Conservation (phyloP, 495 filamentous ascomycete genomes). For the Aspergillus egyptiacus region DNA sequence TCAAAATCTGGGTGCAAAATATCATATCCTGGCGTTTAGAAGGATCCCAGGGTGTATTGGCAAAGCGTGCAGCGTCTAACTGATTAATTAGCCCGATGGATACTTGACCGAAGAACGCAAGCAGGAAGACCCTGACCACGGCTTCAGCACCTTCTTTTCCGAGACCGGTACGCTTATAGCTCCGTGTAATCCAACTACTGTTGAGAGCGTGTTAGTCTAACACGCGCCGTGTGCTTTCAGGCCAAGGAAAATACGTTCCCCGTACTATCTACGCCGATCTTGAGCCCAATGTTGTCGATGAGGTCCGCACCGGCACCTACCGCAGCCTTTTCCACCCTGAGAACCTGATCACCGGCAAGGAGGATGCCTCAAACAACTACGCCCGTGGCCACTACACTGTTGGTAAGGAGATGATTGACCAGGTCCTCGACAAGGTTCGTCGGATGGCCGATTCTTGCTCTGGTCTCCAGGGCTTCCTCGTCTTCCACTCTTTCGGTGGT, state of each 20-base stretch:
- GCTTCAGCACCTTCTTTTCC: slow-evolving; percentile 99
- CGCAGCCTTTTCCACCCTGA: slow-evolving; percentile 96
- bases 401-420: slow-evolving; percentile 96
- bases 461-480: slow-evolving; percentile 95
- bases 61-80: slow-evolving; percentile 13
- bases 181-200: not conserved
- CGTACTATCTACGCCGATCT: slow-evolving; percentile 99
- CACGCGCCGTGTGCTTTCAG: slow-evolving; percentile 37
- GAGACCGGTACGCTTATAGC: slow-evolving; percentile 72
- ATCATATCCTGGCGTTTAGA: too few species aligned
- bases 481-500: slow-evolving; percentile 99
- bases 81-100: slow-evolving; percentile 76
- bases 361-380: slow-evolving; percentile 99
- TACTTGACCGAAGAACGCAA: slow-evolving; percentile 98
- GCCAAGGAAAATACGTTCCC: slow-evolving; percentile 97
- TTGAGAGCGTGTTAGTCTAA: slow-evolving; percentile 16
- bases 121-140: slow-evolving; percentile 89
- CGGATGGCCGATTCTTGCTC: slow-evolving; percentile 94
- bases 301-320: slow-evolving; percentile 97
- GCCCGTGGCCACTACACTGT: slow-evolving; percentile 98
- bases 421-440: slow-evolving; percentile 93
- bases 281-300: slow-evolving; percentile 98
- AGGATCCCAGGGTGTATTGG: not conserved
- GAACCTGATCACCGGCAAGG: slow-evolving; percentile 98
- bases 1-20: not conserved